These are phyloP conservation scores for Lepraria neglecta DNA, from an alignment of 495 filamentous ascomycete genomes.

Conservation along the genomic window DNA sequence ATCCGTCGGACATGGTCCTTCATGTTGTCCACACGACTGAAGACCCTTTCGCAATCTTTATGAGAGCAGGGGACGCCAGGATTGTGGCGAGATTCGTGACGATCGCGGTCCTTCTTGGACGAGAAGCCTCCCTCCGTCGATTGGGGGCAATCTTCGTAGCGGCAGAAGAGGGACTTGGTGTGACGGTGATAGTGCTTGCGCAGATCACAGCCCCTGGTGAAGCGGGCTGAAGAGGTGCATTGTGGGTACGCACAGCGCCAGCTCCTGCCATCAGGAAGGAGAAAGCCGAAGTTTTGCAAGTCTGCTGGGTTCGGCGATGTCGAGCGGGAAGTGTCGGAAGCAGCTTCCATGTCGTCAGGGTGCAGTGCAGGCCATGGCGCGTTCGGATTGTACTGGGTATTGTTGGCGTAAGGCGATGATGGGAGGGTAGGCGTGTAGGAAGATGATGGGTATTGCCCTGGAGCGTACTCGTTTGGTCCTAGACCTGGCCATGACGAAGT, in stretches of 20 bases:
- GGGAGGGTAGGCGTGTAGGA: constrained; percentile 18
- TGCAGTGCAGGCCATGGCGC: constrained; percentile 24
- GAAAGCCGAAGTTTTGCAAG: constrained; percentile 32
- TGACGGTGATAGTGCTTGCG: constrained; percentile 61
- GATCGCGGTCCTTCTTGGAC: constrained; percentile 56
- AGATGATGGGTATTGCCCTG: constrained; percentile 10
- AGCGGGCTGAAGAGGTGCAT: constrained; percentile 50
- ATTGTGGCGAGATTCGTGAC: constrained; percentile 56
- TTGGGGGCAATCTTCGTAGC: constrained; percentile 54
- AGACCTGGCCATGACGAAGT: constrained; percentile 13
- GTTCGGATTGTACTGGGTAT: constrained; percentile 13
- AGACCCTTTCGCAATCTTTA: constrained; percentile 52
- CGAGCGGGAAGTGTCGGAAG: constrained; percentile 24
- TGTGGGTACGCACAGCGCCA: constrained; percentile 55
- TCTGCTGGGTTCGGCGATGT: constrained; percentile 29
- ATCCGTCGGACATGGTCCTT: constrained; percentile 50
- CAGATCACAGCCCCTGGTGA: constrained; percentile 57
- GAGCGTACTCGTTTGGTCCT: constrained; percentile 3
- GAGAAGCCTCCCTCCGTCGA: constrained; percentile 52
- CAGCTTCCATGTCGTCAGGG: constrained; percentile 24
- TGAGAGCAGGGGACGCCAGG: constrained; percentile 53
- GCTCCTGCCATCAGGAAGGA: constrained; percentile 36
- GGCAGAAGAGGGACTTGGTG: constrained; percentile 57
- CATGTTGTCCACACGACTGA: constrained; percentile 63
- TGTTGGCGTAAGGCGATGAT: constrained; percentile 23